Percentiles rank a stretch among this genome's conserved stretches.
Conservation (phyloP, 139 green algal genomes). For the Mesotaenium endlicherianum region DNA sequence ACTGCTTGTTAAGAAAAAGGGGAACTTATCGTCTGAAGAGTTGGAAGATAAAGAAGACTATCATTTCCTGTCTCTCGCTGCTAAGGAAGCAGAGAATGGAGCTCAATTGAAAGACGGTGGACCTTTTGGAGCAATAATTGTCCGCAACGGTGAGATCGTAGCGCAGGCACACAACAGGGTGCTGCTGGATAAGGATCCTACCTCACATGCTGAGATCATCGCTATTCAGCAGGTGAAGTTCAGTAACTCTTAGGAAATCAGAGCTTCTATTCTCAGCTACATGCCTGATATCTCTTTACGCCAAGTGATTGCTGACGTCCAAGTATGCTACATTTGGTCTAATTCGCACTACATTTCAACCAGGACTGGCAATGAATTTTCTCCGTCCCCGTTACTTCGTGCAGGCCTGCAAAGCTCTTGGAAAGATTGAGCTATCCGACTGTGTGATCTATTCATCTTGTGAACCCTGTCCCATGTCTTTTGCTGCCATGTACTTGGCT, state of each 20-base stretch:
- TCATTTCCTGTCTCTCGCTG: constrained; percentile 31
- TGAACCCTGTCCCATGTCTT: constrained; percentile 56
- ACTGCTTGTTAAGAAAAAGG: too few relatives aligned
- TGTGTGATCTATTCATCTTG: constrained; percentile 55
- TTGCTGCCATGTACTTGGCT: constrained; percentile 51
- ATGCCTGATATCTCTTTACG: not conserved
- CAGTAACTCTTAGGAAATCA: too few relatives aligned
- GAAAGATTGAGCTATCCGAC: constrained; percentile 48
- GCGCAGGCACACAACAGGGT: constrained; percentile 50
- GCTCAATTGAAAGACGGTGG: constrained; percentile 21
- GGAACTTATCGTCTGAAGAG: not conserved
- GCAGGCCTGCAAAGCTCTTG: constrained; percentile 51
- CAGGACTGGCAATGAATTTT: too few relatives aligned
- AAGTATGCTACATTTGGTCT: too few relatives aligned
- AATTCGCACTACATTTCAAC: too few relatives aligned
- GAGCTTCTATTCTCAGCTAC: too few relatives aligned
- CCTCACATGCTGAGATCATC: constrained; percentile 52
- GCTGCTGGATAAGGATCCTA: constrained; percentile 46
- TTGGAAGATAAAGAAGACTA: constrained; percentile 34
- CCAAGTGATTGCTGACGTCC: not conserved
- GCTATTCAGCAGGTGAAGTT: constrained; percentile 45
- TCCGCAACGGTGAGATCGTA: constrained; percentile 42
- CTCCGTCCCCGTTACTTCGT: too few relatives aligned
- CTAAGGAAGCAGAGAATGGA: constrained; percentile 21
- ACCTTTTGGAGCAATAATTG: constrained; percentile 45